Evolutionary conservation across 306 rosid genomes (phyloP), one percentile per base, ranked within the genome.

Genomic region (Mimosa bimucronata): DNA sequence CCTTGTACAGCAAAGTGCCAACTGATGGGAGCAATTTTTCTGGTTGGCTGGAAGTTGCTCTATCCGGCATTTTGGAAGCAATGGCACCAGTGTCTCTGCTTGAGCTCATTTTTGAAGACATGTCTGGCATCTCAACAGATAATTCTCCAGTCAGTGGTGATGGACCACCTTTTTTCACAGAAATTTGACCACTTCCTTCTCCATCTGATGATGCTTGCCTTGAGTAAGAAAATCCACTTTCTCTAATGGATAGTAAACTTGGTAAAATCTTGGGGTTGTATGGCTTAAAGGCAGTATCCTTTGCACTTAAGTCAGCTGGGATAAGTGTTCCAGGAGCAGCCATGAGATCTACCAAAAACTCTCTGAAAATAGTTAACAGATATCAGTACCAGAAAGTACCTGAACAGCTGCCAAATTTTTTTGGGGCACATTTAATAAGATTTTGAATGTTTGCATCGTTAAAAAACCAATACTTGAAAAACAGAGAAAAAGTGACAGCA

Each of bases 311-410:
- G 76, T 96, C 99, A 81, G 92, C 91, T 48, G 99, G 99, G 77
- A 96, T 83, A 70, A 96, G 93, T n/a, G 94, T 89, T 87, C 99
- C 99, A 71, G 99, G 98, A 71, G 92, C 98, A 81, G 92, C 97
- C 99, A 96, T 96, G 82, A 96, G 94, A 90, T 96, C 99, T 87
- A 96, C 97, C 89, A 96, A 87, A 90, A 90, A 96, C 86, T 96
- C 99, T 91, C 99, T 96, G 93, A 82, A 86, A 83, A 73, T 70
- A 85, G 58, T 84, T 87, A 77, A 55, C 73, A 78, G 14, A 83
- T 74, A 82, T 89, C 74, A 92, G 77, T 75, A 75, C 64, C 74
- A 78, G 34, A 57, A 25, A 52, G 23, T 70, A 81, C 76, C 60
- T 18, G 60, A 75, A 75, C n/a, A 79, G 46, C 31, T 53, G 45